These are phyloP conservation scores for Colletotrichum limetticola DNA, from an alignment of 2,329 filamentous ascomycete species.

Conservation along the genomic window DNA sequence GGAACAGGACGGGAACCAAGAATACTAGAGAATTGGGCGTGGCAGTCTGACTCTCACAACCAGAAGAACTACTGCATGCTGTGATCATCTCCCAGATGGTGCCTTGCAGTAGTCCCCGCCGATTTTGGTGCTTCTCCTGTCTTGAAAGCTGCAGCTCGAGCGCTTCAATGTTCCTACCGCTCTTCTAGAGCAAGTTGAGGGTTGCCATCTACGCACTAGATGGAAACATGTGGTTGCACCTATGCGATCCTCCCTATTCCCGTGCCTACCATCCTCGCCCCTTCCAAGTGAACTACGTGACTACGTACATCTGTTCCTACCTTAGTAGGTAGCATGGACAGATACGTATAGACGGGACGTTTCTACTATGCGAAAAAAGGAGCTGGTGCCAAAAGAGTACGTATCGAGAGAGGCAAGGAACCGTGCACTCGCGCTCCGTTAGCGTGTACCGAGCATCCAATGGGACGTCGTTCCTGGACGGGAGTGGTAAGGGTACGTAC, in stretches of 20 bases:
- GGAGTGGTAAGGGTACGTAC: constrained; percentile 26
- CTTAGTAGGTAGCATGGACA: neutral
- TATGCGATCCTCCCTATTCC: constrained; percentile 6
- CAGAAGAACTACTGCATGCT: constrained; percentile 10
- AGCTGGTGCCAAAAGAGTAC: constrained; percentile 4
- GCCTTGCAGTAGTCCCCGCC: constrained; percentile 35
- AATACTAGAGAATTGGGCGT: neutral
- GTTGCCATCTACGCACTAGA: constrained; percentile 6
- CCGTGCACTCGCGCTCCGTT: constrained; percentile 6
- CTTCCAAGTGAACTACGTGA: constrained; percentile 6
- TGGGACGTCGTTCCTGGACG: neutral
- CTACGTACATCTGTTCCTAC: neutral
- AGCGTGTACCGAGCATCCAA: constrained; percentile 16
- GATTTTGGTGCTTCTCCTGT: constrained; percentile 27
- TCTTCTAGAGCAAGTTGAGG: constrained; percentile 1
- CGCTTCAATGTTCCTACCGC: constrained; percentile 21
- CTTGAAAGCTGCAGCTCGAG: constrained; percentile 33
- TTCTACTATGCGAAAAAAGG: neutral
- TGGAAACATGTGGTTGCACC: constrained; percentile 23
- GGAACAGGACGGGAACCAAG: constrained; percentile 5
- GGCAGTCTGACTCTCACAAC: constrained; percentile 4
- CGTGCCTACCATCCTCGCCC: constrained; percentile 1
- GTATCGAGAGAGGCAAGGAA: constrained; percentile 4
- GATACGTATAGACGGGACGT: constrained; percentile 1
- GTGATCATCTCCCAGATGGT: constrained; percentile 29